phyloP scores from a whole-genome alignment of 2,329 filamentous ascomycete species.

The Fusarium mundagurra region DNA sequence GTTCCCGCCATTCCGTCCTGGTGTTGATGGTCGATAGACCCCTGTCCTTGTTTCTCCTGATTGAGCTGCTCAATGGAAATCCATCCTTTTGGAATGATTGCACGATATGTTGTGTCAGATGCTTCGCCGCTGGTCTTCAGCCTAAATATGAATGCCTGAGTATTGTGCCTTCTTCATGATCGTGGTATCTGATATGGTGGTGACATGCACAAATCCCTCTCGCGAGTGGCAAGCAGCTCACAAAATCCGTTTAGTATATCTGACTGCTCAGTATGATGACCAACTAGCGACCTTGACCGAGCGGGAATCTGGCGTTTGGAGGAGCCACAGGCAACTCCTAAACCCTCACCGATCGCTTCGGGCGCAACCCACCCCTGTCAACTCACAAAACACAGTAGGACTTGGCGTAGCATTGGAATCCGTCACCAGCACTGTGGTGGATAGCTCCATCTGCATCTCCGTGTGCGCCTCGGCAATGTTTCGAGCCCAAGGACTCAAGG shows the following conservation, averaged over 20 bases:
- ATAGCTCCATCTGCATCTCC: conserved; percentile 18
- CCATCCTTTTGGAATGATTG: neutral
- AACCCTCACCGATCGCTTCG: conserved; percentile 40
- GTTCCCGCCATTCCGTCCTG: conserved; percentile 41
- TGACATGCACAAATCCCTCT: conserved; percentile 2
- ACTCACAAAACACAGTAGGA: conserved; percentile 18
- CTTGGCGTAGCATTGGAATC: conserved; percentile 21
- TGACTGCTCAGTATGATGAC: conserved; percentile 30
- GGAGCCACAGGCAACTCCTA: conserved; percentile 27
- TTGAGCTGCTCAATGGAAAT: conserved; percentile 16
- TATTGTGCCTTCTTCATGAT: neutral
- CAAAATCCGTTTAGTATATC: conserved; percentile 25
- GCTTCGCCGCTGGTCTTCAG: conserved; percentile 27
- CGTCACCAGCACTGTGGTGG: conserved; percentile 23
- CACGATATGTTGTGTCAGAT: conserved; percentile 9
- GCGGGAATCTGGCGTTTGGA: conserved; percentile 24
- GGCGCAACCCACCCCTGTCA: conserved; percentile 34
- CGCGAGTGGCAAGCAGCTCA: conserved; percentile 29
- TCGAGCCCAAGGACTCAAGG: conserved; percentile 22
- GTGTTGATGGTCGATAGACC: conserved; percentile 19
- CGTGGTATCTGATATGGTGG: neutral
- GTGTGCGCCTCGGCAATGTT: conserved; percentile 31
- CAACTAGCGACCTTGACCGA: conserved; percentile 30
- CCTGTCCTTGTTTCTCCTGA: conserved; percentile 37
- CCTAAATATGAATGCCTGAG: conserved; percentile 12